These are phyloP conservation scores for Clathrospora elynae DNA, from an alignment of 2,329 filamentous ascomycete genomes.

Conservation along the genomic window DNA sequence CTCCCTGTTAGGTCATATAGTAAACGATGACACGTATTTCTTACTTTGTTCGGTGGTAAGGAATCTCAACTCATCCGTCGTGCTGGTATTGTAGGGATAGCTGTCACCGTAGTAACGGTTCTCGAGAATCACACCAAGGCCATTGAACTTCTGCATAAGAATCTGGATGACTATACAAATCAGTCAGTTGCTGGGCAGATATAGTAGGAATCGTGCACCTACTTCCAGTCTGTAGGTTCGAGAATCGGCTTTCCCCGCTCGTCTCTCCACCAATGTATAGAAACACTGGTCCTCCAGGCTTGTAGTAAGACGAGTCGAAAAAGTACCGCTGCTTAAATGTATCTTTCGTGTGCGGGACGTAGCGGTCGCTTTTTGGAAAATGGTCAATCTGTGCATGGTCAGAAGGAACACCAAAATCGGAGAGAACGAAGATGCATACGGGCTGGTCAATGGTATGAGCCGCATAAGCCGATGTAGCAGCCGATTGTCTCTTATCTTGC, in stretches of 20 bases:
- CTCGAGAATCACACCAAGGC: slow-evolving; percentile 60
- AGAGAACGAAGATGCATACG: slow-evolving; percentile 12
- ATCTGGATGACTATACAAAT: slow-evolving; percentile 55
- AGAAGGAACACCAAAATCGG: background rate
- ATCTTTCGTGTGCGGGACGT: slow-evolving; percentile 51
- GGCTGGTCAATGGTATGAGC: slow-evolving; percentile 35
- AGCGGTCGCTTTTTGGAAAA: slow-evolving; percentile 51
- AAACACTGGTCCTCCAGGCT: slow-evolving; percentile 59
- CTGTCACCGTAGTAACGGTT: slow-evolving; percentile 59
- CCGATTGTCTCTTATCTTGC: slow-evolving; percentile 20
- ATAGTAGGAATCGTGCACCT: slow-evolving; percentile 10
- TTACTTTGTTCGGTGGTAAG: slow-evolving; percentile 57
- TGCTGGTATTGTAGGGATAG: slow-evolving; percentile 55
- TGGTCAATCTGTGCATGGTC: slow-evolving; percentile 50
- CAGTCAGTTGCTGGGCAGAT: background rate
- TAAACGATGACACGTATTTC: background rate
- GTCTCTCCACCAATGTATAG: slow-evolving; percentile 57
- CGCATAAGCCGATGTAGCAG: slow-evolving; percentile 21
- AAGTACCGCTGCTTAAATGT: slow-evolving; percentile 63
- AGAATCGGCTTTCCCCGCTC: slow-evolving; percentile 46
- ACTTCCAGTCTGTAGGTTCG: slow-evolving; percentile 51
- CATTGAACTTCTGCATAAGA: slow-evolving; percentile 59
- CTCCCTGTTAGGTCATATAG: background rate
- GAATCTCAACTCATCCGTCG: slow-evolving; percentile 57
- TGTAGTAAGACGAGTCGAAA: slow-evolving; percentile 60